phyloP scores from a whole-genome alignment of 73 alveolate genomes.

The Tetrahymena borealis region DNA sequence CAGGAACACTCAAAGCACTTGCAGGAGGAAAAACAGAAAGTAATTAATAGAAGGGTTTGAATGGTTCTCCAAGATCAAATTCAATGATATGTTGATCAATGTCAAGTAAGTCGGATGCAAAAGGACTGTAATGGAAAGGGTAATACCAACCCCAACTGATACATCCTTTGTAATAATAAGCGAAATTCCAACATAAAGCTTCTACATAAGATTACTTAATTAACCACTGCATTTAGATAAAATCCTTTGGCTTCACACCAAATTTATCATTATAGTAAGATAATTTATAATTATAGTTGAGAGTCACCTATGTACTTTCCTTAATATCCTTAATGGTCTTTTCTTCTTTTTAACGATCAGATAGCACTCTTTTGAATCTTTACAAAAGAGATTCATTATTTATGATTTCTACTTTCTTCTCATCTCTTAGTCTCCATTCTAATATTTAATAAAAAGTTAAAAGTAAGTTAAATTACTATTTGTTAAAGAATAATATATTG shows the following conservation, averaged over 20 bases:
- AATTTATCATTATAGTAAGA: conserved; percentile 87
- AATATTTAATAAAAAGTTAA: background rate
- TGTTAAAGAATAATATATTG: no score
- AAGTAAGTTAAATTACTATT: no score
- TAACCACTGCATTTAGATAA: conserved; percentile 58
- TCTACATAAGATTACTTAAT: conserved; percentile 90
- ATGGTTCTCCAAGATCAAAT: conserved; percentile 71
- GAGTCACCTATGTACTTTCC: background rate
- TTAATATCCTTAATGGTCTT: background rate
- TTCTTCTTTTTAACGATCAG: background rate
- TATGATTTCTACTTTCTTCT: background rate
- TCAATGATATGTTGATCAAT: conserved; percentile 49
- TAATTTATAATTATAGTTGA: conserved; percentile 65
- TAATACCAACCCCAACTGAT: conserved; percentile 97
- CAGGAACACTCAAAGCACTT: conserved; percentile 74
- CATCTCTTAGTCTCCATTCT: background rate
- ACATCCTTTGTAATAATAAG: conserved; percentile 92
- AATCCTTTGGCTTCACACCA: conserved; percentile 62
- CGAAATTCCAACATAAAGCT: conserved; percentile 97
- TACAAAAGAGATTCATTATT: conserved; percentile 44
- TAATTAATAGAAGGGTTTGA: conserved; percentile 78
- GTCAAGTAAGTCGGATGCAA: conserved; percentile 85
- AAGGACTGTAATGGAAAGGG: conserved; percentile 98
- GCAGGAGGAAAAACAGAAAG: conserved; percentile 86
- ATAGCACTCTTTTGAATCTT: conserved; percentile 40